phyloP scores from a whole-genome alignment of 2,329 filamentous ascomycete genomes.

The Aspergillus transmontanensis region DNA sequence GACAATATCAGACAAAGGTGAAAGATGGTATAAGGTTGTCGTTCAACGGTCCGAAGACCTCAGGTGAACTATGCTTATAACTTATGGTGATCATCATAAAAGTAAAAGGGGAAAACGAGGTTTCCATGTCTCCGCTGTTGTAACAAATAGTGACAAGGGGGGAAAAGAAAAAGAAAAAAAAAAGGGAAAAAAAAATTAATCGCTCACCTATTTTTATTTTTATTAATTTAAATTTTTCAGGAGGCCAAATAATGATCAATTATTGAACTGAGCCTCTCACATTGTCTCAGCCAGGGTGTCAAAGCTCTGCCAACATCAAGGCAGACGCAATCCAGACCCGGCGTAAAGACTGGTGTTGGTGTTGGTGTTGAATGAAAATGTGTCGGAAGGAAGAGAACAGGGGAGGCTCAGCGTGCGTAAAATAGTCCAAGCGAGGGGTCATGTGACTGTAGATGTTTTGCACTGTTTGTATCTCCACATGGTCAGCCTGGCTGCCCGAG shows the following conservation, averaged over 20 bases:
- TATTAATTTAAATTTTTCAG: conserved; percentile 6
- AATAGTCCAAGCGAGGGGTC: conserved; percentile 11
- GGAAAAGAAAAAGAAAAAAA: background rate
- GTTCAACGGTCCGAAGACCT: conserved; percentile 44
- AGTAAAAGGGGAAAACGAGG: background rate
- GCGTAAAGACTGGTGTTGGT: background rate
- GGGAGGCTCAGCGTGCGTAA: conserved; percentile 12
- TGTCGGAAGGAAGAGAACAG: conserved; percentile 9
- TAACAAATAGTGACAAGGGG: background rate
- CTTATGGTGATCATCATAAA: conserved; percentile 41
- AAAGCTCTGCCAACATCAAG: conserved; percentile 15
- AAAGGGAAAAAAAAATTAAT: conserved; percentile 5
- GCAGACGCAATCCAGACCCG: conserved; percentile 7
- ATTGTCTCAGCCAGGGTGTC: conserved; percentile 1
- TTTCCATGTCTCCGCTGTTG: background rate
- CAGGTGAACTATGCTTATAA: conserved; percentile 48
- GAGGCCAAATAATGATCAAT: background rate
- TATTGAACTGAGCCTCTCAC: background rate
- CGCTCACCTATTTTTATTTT: conserved; percentile 20
- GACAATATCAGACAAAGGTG: conserved; percentile 34
- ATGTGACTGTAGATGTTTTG: conserved; percentile 14
- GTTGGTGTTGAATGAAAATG: conserved; percentile 1
- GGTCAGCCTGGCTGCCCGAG: background rate
- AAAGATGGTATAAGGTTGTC: conserved; percentile 45
- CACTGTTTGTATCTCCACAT: conserved; percentile 12